Base-by-base conservation (phyloP, 106 monocot genomes). In the Dendrobium chrysotoxum region DNA sequence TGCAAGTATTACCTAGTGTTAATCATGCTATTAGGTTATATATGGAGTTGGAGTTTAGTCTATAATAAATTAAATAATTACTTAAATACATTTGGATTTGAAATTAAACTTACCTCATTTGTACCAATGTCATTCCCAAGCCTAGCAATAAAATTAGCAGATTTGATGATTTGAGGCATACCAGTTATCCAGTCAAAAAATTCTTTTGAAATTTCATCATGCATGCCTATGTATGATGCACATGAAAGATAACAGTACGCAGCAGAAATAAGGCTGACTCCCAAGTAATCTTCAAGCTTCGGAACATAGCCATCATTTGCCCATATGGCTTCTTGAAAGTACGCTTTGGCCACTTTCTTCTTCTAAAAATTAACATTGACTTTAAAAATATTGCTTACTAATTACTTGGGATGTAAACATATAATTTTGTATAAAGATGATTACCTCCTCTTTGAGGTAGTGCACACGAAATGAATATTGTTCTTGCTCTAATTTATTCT, bases 271-370 rank as follows among this genome's bases (percentile, higher is more conserved):
- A 5, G 0, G 25, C 38, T 0, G 28, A 76, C 47, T 4, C 0
- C 0, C 15, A 76, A 5, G 46, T 76, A 76, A 46, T 76, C 76
- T 25, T 76, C 46, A 9, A 76, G 76, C 45, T n/a, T n/a, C n/a
- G n/a, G n/a, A n/a, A n/a, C n/a, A n/a, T n/a, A n/a, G n/a, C n/a
- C n/a, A n/a, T n/a, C n/a, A n/a, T n/a, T n/a, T n/a, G n/a, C n/a
- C n/a, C n/a, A n/a, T n/a, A n/a, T n/a, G n/a, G n/a, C n/a, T n/a
- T n/a, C n/a, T n/a, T n/a, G n/a, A n/a, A n/a, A n/a, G n/a, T n/a
- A n/a, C n/a, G n/a, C n/a, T n/a, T n/a, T n/a, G n/a, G n/a, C n/a
- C n/a, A n/a, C n/a, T n/a, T n/a, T n/a, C n/a, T n/a, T n/a, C n/a
- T n/a, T n/a, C n/a, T n/a, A n/a, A 11, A 78, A 77, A 25, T 11